Evolutionary conservation across 140 eudicot genomes (phyloP).

Genomic region (Oenanthe javanica): DNA sequence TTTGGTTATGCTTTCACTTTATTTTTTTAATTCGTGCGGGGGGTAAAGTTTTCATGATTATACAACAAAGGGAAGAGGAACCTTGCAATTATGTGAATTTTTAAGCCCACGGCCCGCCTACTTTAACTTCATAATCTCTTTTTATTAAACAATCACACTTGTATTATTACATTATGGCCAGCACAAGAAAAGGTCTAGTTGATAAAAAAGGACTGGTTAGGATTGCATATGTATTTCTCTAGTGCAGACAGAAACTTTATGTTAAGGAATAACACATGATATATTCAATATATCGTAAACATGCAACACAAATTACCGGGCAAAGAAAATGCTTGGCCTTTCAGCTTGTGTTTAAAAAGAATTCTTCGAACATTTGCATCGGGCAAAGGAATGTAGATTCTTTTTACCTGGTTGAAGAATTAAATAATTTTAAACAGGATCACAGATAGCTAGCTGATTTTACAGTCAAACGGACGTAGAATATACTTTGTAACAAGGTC

Average conservation of each 20-base stretch:
- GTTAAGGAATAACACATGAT: not conserved
- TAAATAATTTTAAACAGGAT: constrained; percentile 1
- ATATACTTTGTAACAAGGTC: not conserved
- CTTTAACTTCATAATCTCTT: not conserved
- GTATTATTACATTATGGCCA: not conserved
- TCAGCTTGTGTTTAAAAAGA: constrained; percentile 79
- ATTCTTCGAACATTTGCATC: constrained; percentile 63
- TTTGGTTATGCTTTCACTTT: not conserved
- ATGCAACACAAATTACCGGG: constrained; percentile 47
- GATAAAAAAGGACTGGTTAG: not conserved
- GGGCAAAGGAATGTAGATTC: constrained; percentile 95
- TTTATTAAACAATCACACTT: not conserved
- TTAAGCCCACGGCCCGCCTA: not conserved
- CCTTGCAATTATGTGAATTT: not conserved
- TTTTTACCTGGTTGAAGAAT: constrained; percentile 64
- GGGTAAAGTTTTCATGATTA: too few relatives aligned
- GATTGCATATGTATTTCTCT: not conserved
- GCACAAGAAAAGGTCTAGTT: not conserved
- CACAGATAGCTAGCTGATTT: not conserved
- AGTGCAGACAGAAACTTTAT: not conserved
- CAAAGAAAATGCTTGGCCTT: constrained; percentile 85
- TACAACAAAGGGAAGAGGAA: not conserved
- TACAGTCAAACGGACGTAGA: not conserved
- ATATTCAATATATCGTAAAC: not conserved
- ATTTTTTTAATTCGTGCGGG: not conserved